Evolutionary conservation across 2,329 filamentous ascomycete species (phyloP), one percentile per base, ranked within the genome.

Genomic region (Dendryphion nanum): DNA sequence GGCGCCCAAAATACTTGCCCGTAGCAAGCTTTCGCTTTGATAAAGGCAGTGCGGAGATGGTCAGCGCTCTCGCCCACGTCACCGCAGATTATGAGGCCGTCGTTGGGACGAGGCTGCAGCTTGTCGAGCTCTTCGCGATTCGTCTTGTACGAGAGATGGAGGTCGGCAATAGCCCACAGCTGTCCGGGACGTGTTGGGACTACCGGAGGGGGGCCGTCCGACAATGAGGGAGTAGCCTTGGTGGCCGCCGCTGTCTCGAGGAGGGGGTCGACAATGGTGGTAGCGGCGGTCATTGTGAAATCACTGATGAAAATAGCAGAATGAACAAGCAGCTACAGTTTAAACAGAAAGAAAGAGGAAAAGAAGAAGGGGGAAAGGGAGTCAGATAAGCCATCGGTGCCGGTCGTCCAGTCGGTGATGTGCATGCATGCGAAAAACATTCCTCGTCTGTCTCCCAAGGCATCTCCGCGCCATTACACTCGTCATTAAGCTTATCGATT

Each of bases 1-100:
- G 76, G 76, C 6, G 72, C 71, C 77, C 77, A 80, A 50, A 71
- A 78, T 18, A 79, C 75, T 21, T 64, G 55, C 24, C 64, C 55
- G 56, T 72, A 73, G 38, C 66, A 63, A 19, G 58, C 51, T 19
- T 62, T 72, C 4, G 68, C 68, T 35, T 62, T 62, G 12, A 48
- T 49, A 29, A 67, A 67, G n/a, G 61, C 63, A 3, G 55, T 41
- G 20, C 49, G 56, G 32, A 63, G 57, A 30, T 67, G 63, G 21
- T 64, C 59, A 10, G 44, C 38, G 1, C 48, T 50, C 45, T 67
- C 63, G 18, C 64, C 64, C 2, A 67, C 59, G 41, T 74, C 71
- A 23, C 70, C 70, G 33, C 64, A 68, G 16, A 73, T 48, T 17
- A 73, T 72, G 29, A 74, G 61, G 16, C 69, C 69, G 47, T 73